Conservation (phyloP, 192 early-diverging fungal genomes). For the Spizellomyces punctatus region DNA sequence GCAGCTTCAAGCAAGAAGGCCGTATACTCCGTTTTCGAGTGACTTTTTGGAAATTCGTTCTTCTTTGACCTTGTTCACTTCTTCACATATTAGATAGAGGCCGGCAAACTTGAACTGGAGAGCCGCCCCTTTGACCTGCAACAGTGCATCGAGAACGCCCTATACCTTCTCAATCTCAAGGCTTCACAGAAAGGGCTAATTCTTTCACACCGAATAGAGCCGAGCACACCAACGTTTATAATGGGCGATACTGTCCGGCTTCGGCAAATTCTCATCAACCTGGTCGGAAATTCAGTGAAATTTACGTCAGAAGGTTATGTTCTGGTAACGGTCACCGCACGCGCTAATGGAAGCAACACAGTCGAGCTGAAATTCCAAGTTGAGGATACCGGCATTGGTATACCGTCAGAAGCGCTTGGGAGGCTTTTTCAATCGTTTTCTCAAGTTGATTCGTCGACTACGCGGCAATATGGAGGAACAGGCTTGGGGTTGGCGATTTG, state of each 20-base stretch:
- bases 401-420: constrained; percentile 72
- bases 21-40: too few species aligned
- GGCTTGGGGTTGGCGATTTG: constrained; percentile 86
- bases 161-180: constrained; percentile 72
- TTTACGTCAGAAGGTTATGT: constrained; percentile 25
- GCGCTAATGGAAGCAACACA: too few species aligned
- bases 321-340: neutral
- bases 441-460: constrained; percentile 68
- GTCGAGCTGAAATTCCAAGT: constrained; percentile 68
- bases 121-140: constrained; percentile 22
- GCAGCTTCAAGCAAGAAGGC: neutral
- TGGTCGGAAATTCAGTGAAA: constrained; percentile 39
- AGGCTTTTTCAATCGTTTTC: constrained; percentile 85
- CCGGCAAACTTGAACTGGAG: constrained; percentile 30
- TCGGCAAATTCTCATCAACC: constrained; percentile 81
- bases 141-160: constrained; percentile 43
- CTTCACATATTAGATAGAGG: constrained; percentile 5
- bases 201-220: constrained; percentile 67
- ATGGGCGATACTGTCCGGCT: constrained; percentile 55
- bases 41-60: too few species aligned
- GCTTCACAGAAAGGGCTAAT: constrained; percentile 74
- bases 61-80: too few species aligned
- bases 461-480: constrained; percentile 78
- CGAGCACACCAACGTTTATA: constrained; percentile 69
- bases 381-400: constrained; percentile 85